Conservation (phyloP, 2,329 filamentous ascomycete species). For the Periglandula ipomoeae region DNA sequence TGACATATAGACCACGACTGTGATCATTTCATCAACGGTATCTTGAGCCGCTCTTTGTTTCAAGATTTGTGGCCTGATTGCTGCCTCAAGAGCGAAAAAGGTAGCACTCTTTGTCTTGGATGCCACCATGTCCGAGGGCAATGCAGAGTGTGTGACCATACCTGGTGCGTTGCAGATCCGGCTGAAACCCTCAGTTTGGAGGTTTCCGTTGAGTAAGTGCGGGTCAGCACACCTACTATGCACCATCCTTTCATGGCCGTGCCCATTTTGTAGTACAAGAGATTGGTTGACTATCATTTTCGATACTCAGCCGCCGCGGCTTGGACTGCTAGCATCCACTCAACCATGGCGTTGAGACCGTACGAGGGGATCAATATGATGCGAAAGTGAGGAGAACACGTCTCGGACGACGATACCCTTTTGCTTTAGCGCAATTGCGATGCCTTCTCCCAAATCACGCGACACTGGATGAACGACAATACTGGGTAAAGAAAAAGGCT, state of each 20-base stretch:
- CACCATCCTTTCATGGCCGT: background rate
- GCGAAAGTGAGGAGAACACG: background rate
- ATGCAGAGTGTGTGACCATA: background rate
- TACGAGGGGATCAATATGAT: background rate
- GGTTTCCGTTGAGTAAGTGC: background rate
- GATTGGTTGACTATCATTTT: background rate
- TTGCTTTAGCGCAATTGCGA: background rate
- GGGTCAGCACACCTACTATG: background rate
- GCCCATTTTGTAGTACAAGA: background rate
- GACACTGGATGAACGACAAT: background rate
- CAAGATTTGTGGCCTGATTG: background rate
- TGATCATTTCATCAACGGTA: background rate
- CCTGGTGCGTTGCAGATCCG: constrained; percentile 1
- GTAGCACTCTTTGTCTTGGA: background rate
- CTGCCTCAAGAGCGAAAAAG: background rate
- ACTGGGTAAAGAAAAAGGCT: too few species aligned
- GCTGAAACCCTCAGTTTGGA: background rate
- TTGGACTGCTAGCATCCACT: background rate
- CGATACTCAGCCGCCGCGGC: background rate
- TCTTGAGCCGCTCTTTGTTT: background rate
- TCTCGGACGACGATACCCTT: background rate
- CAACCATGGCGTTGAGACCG: background rate
- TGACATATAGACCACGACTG: background rate
- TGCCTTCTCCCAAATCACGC: background rate
- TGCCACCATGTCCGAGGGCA: background rate